A percentile compares a stretch with the other conserved stretches of the same genome.
Evolutionary conservation across 2,329 filamentous ascomycete genomes (phyloP).

Genomic region (Pseudopyricularia javanii): DNA sequence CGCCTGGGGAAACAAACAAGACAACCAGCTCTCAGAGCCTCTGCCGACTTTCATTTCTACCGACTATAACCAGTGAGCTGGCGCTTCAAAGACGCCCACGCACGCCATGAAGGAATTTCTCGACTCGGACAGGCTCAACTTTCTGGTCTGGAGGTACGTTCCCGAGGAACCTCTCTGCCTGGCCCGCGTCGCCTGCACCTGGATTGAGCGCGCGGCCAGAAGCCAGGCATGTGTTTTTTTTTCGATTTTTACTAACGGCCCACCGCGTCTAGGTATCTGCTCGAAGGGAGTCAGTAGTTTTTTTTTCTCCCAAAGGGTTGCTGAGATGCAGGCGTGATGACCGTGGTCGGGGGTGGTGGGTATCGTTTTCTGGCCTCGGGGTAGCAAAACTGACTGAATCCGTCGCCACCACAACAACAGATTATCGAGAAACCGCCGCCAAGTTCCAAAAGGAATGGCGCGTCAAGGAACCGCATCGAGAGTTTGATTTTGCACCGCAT

Average conservation of each 20-base stretch:
- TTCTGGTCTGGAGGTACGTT: constrained; percentile 57
- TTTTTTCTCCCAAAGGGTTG: not conserved
- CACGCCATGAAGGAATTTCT: constrained; percentile 46
- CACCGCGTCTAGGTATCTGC: constrained; percentile 34
- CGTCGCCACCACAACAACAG: constrained; percentile 22
- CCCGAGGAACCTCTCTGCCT: constrained; percentile 6
- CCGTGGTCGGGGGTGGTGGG: constrained; percentile 5
- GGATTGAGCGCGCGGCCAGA: not conserved
- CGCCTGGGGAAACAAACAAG: too few species aligned
- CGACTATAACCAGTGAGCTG: not conserved
- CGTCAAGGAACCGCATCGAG: constrained; percentile 46
- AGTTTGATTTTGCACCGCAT: constrained; percentile 52
- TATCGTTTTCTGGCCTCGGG: not conserved
- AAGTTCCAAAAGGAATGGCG: constrained; percentile 60
- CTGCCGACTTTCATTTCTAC: not conserved
- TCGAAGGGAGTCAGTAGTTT: constrained; percentile 47
- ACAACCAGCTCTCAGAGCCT: too few species aligned
- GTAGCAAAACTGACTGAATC: constrained; percentile 17
- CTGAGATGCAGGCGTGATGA: not conserved
- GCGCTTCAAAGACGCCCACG: not conserved
- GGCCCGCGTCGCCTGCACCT: not conserved
- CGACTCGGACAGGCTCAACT: constrained; percentile 57
- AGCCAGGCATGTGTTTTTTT: not conserved
- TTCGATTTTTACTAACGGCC: not conserved
- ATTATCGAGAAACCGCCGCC: constrained; percentile 55